Evolutionary conservation across 176 grass and related monocot species (phyloP).

Genomic region (Bothriochloa decipiens): DNA sequence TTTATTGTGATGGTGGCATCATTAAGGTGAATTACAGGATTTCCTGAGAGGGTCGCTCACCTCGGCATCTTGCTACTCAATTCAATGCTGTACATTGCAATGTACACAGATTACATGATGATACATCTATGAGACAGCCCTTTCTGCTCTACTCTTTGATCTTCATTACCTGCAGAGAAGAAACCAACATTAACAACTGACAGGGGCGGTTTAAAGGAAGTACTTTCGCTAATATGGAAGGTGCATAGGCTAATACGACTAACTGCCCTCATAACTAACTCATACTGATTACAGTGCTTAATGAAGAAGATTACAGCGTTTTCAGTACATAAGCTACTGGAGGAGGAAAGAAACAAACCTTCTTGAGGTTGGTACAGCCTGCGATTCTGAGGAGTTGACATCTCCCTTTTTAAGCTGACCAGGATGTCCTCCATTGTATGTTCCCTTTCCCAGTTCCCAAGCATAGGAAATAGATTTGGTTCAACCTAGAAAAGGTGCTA

Average conservation of each 20-base stretch:
- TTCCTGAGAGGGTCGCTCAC: constrained; percentile 7
- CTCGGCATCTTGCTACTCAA: constrained; percentile 36
- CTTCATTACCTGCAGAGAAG: constrained; percentile 66
- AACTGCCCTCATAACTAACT: neutral
- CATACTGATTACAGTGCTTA: neutral
- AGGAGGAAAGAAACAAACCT: constrained; percentile 53
- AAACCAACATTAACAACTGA: neutral
- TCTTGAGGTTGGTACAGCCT: constrained; percentile 81
- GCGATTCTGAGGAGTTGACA: constrained; percentile 85
- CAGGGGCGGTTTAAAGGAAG: neutral
- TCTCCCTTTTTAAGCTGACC: constrained; percentile 77
- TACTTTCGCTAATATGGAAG: neutral
- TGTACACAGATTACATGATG: constrained; percentile 61
- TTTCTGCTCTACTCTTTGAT: constrained; percentile 83
- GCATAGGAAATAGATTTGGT: constrained; percentile 77
- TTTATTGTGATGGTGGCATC: constrained; percentile 34
- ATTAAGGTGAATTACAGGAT: constrained; percentile 40
- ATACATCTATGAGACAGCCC: constrained; percentile 61
- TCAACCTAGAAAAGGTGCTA: constrained; percentile 70
- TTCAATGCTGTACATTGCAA: constrained; percentile 50
- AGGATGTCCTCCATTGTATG: constrained; percentile 92
- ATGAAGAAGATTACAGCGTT: neutral
- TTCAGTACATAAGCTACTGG: neutral
- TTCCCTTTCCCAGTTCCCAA: constrained; percentile 84
- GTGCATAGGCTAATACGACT: neutral